Evolutionary conservation across 768 basidiomycete species (phyloP), one percentile per base, ranked within the genome.

Genomic region (Pisolithus microcarpus): DNA sequence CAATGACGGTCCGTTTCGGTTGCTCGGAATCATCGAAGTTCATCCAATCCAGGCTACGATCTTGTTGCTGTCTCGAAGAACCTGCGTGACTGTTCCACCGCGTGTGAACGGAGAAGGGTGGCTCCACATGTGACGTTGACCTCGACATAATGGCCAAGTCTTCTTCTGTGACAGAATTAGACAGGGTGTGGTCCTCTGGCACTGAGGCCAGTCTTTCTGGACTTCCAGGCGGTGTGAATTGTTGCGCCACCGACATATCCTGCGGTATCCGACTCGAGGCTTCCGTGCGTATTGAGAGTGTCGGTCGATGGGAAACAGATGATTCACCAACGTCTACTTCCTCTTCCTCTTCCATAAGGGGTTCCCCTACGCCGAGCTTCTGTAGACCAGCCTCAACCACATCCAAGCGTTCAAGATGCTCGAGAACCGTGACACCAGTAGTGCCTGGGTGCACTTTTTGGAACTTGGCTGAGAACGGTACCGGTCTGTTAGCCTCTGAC

Each of bases 381-480:
- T 87, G 83, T 53, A 90, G 64, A 55, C 86, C 81, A 7, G 87
- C 85, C 56, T 91, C 87, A 16, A 87, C 87, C 15, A 80, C 84
- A 62, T 93, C 91, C 43, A 93, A 68, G 43, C 87, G 81, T 61
- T 93, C 91, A 56, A 93, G 74, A 57, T 91, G 89, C 60, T 89
- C 87, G 36, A 93, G 74, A 44, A 92, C 84, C 9, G 82, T 85
- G 23, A 92, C 89, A 10, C 91, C 91, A 0, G 88, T 91, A 26
- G 88, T 90, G 36, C 86, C 87, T 43, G 88, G 88, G 61, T 89
- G 86, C 31, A 91, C 83, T 44, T 82, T 79, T 61, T 85, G 81
- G 66, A 87, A 87, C 68, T 90, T 91, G n/a, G 83, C 78, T 11
- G 83, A 81, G 64, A 91, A 89, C 4, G 88, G 86, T 13, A 91